Percentiles rank a stretch among this genome's conserved stretches.
phyloP scores from a whole-genome alignment of 2,329 filamentous ascomycete genomes.

The Apiospora phragmitis region DNA sequence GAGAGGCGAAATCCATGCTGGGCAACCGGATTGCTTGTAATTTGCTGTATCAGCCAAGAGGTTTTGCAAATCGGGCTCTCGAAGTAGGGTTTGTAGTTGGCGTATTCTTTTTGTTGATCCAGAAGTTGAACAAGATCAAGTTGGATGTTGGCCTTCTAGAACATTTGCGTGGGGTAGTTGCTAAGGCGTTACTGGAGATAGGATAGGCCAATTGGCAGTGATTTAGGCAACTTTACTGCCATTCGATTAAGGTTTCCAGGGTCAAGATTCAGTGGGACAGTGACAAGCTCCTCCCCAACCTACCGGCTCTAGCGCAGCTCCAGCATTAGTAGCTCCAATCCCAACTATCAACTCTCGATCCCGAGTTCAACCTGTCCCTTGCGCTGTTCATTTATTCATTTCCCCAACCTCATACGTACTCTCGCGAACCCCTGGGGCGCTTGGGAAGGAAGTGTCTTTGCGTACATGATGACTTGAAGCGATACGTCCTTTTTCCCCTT shows the following conservation, averaged over 20 bases:
- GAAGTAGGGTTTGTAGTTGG: neutral
- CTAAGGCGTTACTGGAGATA: neutral
- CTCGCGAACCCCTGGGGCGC: neutral
- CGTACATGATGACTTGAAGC: slow-evolving; percentile 7
- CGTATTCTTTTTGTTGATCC: neutral
- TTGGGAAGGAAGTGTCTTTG: neutral
- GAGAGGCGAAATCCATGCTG: slow-evolving; percentile 89
- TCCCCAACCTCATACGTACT: neutral
- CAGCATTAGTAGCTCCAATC: neutral
- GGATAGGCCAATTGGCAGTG: neutral
- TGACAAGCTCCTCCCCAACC: neutral
- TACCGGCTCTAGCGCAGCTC: neutral
- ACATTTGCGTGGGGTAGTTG: neutral
- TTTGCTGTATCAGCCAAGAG: neutral
- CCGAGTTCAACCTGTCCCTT: neutral
- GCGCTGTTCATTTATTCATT: neutral
- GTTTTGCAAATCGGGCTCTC: neutral
- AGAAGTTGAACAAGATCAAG: neutral
- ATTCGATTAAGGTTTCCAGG: slow-evolving; percentile 11
- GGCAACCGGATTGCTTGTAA: neutral
- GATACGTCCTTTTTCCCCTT: neutral
- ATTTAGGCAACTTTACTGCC: neutral
- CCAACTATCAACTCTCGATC: neutral
- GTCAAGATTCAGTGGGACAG: slow-evolving; percentile 1
- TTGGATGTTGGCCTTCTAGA: neutral